Conservation (phyloP, 306 rosid genomes). For the Psophocarpus tetragonolobus region DNA sequence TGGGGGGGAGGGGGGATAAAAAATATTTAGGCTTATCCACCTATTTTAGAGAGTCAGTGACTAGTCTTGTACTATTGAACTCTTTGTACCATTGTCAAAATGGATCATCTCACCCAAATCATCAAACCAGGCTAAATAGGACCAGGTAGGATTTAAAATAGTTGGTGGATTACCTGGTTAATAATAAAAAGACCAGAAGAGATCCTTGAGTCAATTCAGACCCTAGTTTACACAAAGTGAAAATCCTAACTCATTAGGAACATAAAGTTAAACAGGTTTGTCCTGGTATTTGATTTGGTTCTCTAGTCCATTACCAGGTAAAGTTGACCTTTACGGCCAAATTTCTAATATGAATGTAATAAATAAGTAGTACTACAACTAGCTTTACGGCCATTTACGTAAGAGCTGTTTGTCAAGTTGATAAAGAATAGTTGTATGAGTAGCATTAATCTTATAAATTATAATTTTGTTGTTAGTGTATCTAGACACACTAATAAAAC, state of each 20-base stretch:
- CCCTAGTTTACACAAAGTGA: conserved; percentile 11
- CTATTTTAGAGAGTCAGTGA: conserved; percentile 1
- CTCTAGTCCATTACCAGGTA: neutral
- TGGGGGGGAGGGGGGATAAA: neutral
- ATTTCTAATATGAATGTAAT: conserved; percentile 18
- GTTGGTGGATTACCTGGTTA: neutral
- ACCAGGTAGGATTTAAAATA: neutral
- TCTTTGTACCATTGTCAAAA: conserved; percentile 13
- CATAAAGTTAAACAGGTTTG: neutral
- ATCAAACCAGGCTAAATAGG: neutral
- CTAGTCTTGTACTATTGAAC: neutral
- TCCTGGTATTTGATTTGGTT: neutral
- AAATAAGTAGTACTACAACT: conserved; percentile 1
- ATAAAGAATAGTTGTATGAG: neutral
- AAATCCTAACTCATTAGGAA: neutral
- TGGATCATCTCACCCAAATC: neutral
- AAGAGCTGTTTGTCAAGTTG: neutral
- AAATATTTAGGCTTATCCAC: neutral
- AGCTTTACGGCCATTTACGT: neutral
- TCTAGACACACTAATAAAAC: neutral
- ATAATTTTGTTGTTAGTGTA: neutral
- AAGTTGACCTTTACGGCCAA: conserved; percentile 18
- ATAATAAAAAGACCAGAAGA: neutral
- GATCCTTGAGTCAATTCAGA: neutral
- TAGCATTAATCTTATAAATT: neutral